Evolutionary conservation across 306 rosid genomes (phyloP).

Genomic region (Ziziphus jujuba): DNA sequence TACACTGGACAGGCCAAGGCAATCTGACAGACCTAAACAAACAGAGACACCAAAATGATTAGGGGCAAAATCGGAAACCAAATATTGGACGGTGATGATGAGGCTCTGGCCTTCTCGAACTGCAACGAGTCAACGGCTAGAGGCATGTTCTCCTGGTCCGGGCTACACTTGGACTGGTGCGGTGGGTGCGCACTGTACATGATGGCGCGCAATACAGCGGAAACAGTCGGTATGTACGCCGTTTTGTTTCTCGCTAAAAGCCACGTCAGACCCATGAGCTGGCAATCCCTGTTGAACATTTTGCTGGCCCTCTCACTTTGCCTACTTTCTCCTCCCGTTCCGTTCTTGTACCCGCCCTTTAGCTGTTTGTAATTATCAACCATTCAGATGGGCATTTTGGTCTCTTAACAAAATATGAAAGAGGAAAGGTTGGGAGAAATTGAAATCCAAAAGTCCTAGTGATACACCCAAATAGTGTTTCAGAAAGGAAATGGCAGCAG

Average conservation of each 20-base stretch:
- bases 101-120: slow-evolving; percentile 51
- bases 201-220: slow-evolving; percentile 89
- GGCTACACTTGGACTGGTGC: slow-evolving; percentile 80
- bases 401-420: background rate
- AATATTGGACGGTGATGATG: slow-evolving; percentile 28
- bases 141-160: slow-evolving; percentile 99
- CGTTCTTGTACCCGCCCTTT: slow-evolving; percentile 51
- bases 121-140: slow-evolving; percentile 93
- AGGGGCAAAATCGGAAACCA: slow-evolving; percentile 43
- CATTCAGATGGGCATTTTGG: background rate
- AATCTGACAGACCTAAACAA: slow-evolving; percentile 23
- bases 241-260: slow-evolving; percentile 82
- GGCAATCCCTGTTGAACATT: slow-evolving; percentile 91
- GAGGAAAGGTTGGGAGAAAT: background rate
- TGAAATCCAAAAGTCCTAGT: background rate
- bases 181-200: slow-evolving; percentile 90
- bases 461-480: too few relatives aligned
- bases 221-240: slow-evolving; percentile 90
- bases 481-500: too few relatives aligned
- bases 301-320: slow-evolving; percentile 61
- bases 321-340: slow-evolving; percentile 32
- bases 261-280: slow-evolving; percentile 99
- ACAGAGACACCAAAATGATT: slow-evolving; percentile 28
- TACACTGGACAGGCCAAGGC: slow-evolving; percentile 1
- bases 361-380: slow-evolving; percentile 35